These are phyloP conservation scores for Acorus gramineus DNA, from an alignment of 106 monocot species.

Conservation along the genomic window DNA sequence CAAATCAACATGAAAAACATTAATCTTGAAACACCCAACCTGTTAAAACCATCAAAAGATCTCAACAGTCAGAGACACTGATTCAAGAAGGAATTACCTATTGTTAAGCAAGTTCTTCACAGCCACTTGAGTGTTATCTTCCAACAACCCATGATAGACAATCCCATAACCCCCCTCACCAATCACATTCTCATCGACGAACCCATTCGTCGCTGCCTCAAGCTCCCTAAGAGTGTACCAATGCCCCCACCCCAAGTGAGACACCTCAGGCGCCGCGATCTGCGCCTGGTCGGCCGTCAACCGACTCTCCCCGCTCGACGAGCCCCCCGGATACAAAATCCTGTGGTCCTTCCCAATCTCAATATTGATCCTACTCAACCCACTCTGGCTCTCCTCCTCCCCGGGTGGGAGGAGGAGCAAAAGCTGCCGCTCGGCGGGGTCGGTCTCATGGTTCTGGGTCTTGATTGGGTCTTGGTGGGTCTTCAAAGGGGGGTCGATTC, in stretches of 20 bases:
- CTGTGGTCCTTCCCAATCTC: conserved; percentile 38
- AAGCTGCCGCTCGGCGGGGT: conserved; percentile 15
- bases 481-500: conserved; percentile 10
- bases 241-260: conserved; percentile 51
- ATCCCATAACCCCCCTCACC: conserved; percentile 56
- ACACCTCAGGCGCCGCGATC: conserved; percentile 29
- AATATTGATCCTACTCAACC: conserved; percentile 23
- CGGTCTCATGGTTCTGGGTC: conserved; percentile 6
- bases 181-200: conserved; percentile 33
- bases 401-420: conserved; percentile 1
- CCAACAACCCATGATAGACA: conserved; percentile 42
- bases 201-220: conserved; percentile 29
- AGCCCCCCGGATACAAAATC: conserved; percentile 29
- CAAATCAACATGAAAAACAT: no score
- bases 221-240: conserved; percentile 56
- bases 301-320: conserved; percentile 26
- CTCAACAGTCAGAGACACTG: background rate
- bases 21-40: no score
- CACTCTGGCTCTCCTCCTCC: conserved; percentile 17
- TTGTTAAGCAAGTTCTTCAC: conserved; percentile 55
- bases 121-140: conserved; percentile 29
- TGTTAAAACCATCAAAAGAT: background rate
- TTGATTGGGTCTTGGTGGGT: background rate
- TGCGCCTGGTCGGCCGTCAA: conserved; percentile 10
- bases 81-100: conserved; percentile 4